Percentiles rank a stretch among this genome's conserved stretches.
These are phyloP conservation scores for Discostella pseudostelligera DNA, from an alignment of 108 stramenopile species.

Conservation along the genomic window DNA sequence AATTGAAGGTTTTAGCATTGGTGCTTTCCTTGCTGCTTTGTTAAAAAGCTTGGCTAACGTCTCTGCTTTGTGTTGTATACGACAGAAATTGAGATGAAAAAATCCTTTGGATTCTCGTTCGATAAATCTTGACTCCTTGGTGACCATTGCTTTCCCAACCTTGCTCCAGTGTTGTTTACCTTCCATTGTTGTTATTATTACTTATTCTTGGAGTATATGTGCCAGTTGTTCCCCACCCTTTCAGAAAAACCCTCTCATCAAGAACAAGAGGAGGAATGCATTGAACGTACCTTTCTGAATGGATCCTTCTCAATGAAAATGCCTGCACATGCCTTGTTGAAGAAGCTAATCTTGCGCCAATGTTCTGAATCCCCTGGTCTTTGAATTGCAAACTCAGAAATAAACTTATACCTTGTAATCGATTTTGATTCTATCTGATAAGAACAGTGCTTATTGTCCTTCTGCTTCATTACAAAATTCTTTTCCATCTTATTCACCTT, in stretches of 20 bases:
- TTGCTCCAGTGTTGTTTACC: conserved; percentile 14
- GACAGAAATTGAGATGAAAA: conserved; percentile 49
- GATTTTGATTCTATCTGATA: background rate
- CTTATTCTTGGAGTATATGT: conserved; percentile 33
- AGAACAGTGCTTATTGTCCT: background rate
- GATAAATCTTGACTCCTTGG: conserved; percentile 29
- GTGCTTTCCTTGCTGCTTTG: conserved; percentile 20
- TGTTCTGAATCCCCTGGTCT: background rate
- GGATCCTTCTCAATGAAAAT: conserved; percentile 26
- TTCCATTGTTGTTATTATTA: background rate
- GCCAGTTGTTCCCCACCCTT: conserved; percentile 49
- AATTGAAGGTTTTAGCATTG: conserved; percentile 12
- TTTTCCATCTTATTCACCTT: conserved; percentile 20
- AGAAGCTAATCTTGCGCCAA: background rate
- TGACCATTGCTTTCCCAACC: conserved; percentile 35
- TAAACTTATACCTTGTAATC: background rate
- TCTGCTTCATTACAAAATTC: conserved; percentile 18
- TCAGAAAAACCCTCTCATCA: background rate
- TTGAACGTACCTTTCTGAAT: conserved; percentile 18
- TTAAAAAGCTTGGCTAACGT: conserved; percentile 41
- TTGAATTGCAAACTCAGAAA: background rate
- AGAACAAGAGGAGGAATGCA: too few species aligned
- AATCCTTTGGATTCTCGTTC: conserved; percentile 33
- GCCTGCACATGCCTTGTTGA: background rate
- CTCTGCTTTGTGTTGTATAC: conserved; percentile 22